phyloP scores from a whole-genome alignment of 2,329 filamentous ascomycete genomes.

The Alternaria hordeiaustralica region DNA sequence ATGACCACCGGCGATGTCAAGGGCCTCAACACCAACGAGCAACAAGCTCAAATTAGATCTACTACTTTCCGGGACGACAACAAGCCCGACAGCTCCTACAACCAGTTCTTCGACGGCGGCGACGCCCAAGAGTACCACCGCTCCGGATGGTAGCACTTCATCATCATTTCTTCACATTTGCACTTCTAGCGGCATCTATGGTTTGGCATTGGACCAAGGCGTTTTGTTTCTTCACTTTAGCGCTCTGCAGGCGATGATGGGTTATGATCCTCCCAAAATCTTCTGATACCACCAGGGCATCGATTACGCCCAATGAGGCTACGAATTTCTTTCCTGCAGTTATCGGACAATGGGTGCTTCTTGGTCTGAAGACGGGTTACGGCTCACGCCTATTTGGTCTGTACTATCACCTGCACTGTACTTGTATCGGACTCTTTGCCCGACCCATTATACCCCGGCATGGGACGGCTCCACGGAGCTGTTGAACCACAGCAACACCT shows the following conservation, averaged over 20 bases:
- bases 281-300: conserved; percentile 45
- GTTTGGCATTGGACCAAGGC: conserved; percentile 41
- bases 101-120: conserved; percentile 76
- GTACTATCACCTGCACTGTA: conserved; percentile 52
- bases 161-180: conserved; percentile 29
- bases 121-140: conserved; percentile 79
- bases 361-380: conserved; percentile 41
- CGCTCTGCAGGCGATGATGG: conserved; percentile 28
- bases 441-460: conserved; percentile 45
- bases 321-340: conserved; percentile 46
- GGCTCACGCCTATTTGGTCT: conserved; percentile 50
- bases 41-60: conserved; percentile 53
- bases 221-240: conserved; percentile 30
- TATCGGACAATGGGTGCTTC: conserved; percentile 36
- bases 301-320: conserved; percentile 47
- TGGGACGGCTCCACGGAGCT: conserved; percentile 29
- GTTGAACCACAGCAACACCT: conserved; percentile 39
- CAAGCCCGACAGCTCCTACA: conserved; percentile 74
- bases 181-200: conserved; percentile 48
- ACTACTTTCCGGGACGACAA: conserved; percentile 64
- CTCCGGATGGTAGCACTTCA: conserved; percentile 74
- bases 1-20: conserved; percentile 78
- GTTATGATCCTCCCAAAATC: conserved; percentile 43
- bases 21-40: conserved; percentile 76
- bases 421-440: conserved; percentile 43